Base-by-base conservation (phyloP, 2,329 filamentous ascomycete genomes). In the Cordyceps farinosa region DNA sequence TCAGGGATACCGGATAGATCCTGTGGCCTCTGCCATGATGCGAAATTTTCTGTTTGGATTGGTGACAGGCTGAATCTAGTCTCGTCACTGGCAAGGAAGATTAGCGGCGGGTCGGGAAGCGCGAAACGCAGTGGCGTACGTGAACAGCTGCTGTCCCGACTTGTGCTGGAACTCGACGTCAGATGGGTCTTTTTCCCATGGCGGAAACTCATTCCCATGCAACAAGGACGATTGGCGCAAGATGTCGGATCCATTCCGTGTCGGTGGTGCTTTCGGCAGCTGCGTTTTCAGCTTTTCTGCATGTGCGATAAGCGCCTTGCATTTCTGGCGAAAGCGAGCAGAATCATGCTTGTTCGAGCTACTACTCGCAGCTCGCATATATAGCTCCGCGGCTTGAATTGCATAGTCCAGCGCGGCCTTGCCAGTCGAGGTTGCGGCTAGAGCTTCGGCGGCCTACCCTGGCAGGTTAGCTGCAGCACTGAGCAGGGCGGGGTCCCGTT, bases 181-280 rank as follows among this genome's bases (percentile, higher is more conserved):
- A 3, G 75, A 72, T 1, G 91, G 89, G 34, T 86, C 79, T 2
- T 75, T 76, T n/a, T 84, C 84, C 95, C 95, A 99, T 0, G 90
- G 92, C 11, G 90, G 92, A 68, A 97, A 98, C 27, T 89, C 82
- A 70, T 87, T 90, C 0, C 90, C 91, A 72, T 97, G 91, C 27
- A 99, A 81, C 62, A 87, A 89, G 5, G 93, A 95, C 3, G 89
- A 87, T 70, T 88, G 87, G 1, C 90, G 79, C 9, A 98, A 76
- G 57, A 97, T 87, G 9, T 65, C 62, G 7, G 51, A 38, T 48
- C 42, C 59, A 32, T 40, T 15, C 7, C 5, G 30, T 30, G 8
- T 30, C 5, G 32, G 22, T 29, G 48, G 30, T 10, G 22, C 15
- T 55, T 47, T 47, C 38, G 47, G 29, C 15, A 72, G 58, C 42